Evolutionary conservation across 768 basidiomycete species (phyloP), one percentile per base, ranked within the genome.

Genomic region (Saitozyma sp.): DNA sequence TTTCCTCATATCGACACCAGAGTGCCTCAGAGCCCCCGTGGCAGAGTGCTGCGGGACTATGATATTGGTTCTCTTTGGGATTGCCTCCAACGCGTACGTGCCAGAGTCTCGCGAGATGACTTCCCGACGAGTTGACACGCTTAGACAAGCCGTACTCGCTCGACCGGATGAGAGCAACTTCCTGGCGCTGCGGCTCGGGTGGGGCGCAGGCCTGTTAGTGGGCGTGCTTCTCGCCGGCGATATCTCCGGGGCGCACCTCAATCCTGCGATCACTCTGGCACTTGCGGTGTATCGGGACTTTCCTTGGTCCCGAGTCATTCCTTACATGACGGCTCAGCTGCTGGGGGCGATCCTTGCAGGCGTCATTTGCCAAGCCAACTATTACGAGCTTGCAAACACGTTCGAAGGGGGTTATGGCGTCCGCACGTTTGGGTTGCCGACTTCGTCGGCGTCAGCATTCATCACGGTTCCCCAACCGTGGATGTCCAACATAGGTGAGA

Each of bases 381-480:
- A 48, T 17, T 48, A 14, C 17, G 46, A 48, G 46, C 46, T 48
- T 6, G 46, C 17, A 3, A 48, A 48, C 46, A 2, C 3, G 46
- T 48, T 14, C 17, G 46, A 48, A 48, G 46, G 46, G 14, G 46
- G 46, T 17, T 48, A 48, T 48, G 46, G 46, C 46, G 46, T 48
- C 14, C 46, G 46, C 14, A 48, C 46, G 46, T 48, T 48, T 17
- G 46, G 46, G 14, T 17, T 6, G 13, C 46, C 46, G 3, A 48
- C 46, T 48, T 48, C 46, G 46, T 48, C 46, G 3, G 46, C 46
- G 2, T 13, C 14, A 3, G 46, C 17, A 2, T 48, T 48, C 46
- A 14, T 48, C 46, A 48, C 46, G 46, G 46, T 13, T 17, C 14
- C 46, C 46, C 46, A 48, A 17, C 14, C 13, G 13, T 48, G 46